A percentile compares a stretch with the other conserved stretches of the same genome.
Evolutionary conservation across 73 alveolate genomes (phyloP).

Genomic region (Symbiodinium pilosum): DNA sequence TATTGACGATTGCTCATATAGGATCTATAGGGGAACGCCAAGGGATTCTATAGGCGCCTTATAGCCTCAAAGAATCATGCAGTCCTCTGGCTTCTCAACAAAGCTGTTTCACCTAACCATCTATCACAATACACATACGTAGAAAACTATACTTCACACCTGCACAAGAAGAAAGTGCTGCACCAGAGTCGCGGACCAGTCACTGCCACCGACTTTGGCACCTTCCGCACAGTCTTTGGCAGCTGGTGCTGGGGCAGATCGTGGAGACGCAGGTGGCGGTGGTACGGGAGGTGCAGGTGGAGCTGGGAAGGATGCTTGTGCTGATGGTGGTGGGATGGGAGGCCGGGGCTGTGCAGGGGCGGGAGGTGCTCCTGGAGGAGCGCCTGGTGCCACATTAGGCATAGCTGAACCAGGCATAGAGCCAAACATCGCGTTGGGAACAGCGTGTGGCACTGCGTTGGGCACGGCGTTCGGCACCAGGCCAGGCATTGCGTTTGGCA

Average conservation of each 20-base stretch:
- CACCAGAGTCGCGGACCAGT: neutral
- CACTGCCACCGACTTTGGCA: constrained; percentile 27
- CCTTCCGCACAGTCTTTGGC: constrained; percentile 52
- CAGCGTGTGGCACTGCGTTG: neutral
- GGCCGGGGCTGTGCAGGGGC: neutral
- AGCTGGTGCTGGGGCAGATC: constrained; percentile 14
- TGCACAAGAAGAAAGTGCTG: neutral
- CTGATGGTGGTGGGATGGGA: neutral
- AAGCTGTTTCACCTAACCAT: no score
- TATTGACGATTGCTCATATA: no score
- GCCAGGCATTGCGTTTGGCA: neutral
- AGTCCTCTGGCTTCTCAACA: no score
- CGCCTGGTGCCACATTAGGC: neutral
- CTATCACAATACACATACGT: neutral
- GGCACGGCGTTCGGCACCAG: neutral
- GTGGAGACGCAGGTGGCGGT: constrained; percentile 29
- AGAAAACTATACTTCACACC: neutral
- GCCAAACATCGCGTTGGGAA: neutral
- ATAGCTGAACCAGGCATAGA: neutral
- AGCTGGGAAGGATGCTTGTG: constrained; percentile 1
- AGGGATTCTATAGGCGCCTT: no score
- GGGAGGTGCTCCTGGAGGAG: neutral
- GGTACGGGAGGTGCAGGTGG: neutral
- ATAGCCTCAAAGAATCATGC: no score
- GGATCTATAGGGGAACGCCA: no score